Conservation (phyloP, 768 basidiomycete species). For the Gyrodon lividus region DNA sequence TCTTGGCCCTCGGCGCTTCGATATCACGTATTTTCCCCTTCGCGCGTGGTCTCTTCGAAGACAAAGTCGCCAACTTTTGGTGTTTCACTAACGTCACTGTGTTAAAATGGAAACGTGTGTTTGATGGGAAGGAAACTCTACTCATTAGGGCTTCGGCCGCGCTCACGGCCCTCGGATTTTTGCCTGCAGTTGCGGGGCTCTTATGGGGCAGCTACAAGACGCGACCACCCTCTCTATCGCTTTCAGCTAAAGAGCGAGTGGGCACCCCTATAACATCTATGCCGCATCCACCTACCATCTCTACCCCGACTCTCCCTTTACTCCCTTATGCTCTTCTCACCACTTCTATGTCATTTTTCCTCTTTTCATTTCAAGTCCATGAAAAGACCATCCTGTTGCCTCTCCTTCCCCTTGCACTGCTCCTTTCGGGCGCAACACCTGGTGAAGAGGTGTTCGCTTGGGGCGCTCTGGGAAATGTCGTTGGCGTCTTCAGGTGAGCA, state of each 20-base stretch:
- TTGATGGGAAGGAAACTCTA: constrained; percentile 39
- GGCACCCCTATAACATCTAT: neutral
- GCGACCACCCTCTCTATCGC: constrained; percentile 6
- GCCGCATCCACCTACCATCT: constrained; percentile 15
- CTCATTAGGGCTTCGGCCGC: constrained; percentile 66
- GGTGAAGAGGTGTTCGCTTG: constrained; percentile 29
- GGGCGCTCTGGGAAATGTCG: constrained; percentile 60
- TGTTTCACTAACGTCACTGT: constrained; percentile 82
- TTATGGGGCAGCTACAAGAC: constrained; percentile 38
- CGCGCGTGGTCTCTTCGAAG: constrained; percentile 85
- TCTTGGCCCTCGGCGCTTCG: constrained; percentile 54
- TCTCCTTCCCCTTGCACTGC: constrained; percentile 77
- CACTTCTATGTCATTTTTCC: constrained; percentile 88
- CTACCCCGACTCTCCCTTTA: constrained; percentile 60
- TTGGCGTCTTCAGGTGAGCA: constrained; percentile 82
- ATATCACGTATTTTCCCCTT: constrained; percentile 89
- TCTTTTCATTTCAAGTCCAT: constrained; percentile 96
- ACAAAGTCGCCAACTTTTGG: constrained; percentile 98
- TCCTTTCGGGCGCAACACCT: constrained; percentile 51
- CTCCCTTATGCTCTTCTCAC: constrained; percentile 80
- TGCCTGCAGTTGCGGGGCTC: constrained; percentile 54
- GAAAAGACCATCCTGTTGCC: constrained; percentile 91
- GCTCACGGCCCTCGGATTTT: constrained; percentile 70
- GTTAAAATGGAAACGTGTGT: constrained; percentile 71
- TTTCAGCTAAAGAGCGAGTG: neutral